Percentiles rank a stretch among this genome's conserved stretches.
Evolutionary conservation across 805 yeast species (phyloP).

Genomic region (Debaryomyces tyrocola): DNA sequence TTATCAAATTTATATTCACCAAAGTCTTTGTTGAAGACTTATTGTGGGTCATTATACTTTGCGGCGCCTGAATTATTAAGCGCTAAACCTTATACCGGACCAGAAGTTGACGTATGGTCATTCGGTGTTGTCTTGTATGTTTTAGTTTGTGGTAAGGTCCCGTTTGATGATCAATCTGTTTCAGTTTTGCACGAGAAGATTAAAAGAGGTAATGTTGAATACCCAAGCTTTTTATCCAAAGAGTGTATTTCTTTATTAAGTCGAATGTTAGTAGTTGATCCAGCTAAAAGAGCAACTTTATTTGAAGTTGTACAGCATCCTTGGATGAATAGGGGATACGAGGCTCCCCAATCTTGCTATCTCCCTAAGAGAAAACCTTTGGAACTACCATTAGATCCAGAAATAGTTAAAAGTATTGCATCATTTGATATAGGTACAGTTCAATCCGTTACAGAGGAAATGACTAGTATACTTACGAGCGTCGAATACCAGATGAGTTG

Average conservation of each 20-base stretch:
- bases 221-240: constrained; percentile 76
- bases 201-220: constrained; percentile 87
- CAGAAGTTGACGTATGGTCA: constrained; percentile 98
- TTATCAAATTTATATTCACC: constrained; percentile 82
- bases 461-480: constrained; percentile 59
- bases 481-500: constrained; percentile 64
- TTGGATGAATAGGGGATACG: constrained; percentile 92
- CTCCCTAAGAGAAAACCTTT: constrained; percentile 81
- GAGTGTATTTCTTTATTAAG: constrained; percentile 80
- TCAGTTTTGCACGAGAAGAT: constrained; percentile 91
- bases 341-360: constrained; percentile 65
- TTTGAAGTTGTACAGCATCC: constrained; percentile 83
- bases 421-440: constrained; percentile 76
- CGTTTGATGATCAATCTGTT: constrained; percentile 94
- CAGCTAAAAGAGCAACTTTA: constrained; percentile 73
- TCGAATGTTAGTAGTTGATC: constrained; percentile 91
- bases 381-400: constrained; percentile 62
- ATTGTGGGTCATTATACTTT: constrained; percentile 95
- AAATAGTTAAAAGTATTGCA: constrained; percentile 72
- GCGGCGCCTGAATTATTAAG: constrained; percentile 97
- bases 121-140: constrained; percentile 96
- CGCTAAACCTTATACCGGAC: constrained; percentile 92
- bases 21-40: constrained; percentile 75
- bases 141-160: constrained; percentile 95
- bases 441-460: constrained; percentile 53